These are phyloP conservation scores for Dryas drummondii DNA, from an alignment of 306 rosid genomes.

Conservation along the genomic window DNA sequence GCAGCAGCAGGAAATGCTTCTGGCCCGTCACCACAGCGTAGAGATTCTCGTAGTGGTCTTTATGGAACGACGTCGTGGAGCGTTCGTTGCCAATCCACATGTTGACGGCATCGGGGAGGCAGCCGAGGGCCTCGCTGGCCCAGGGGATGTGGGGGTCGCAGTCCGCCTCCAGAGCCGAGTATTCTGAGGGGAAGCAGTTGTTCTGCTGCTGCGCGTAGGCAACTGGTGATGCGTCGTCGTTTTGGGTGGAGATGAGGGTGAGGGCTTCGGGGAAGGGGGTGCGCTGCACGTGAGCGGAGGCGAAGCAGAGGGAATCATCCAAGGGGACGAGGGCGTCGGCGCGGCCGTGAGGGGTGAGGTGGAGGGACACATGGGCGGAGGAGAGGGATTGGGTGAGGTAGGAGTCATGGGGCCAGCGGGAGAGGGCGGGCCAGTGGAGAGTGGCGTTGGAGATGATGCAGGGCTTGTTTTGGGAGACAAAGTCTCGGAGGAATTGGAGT, in stretches of 20 bases:
- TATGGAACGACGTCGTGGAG: conserved; percentile 69
- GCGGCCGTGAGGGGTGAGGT: conserved; percentile 77
- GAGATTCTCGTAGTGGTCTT: conserved; percentile 84
- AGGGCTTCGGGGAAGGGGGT: conserved; percentile 37
- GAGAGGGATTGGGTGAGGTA: conserved; percentile 59
- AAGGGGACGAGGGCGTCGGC: conserved; percentile 59
- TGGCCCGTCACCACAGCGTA: conserved; percentile 73
- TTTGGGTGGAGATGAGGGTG: conserved; percentile 24
- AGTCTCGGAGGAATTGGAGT: conserved; percentile 52
- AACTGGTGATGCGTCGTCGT: conserved; percentile 15
- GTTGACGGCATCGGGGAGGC: conserved; percentile 71
- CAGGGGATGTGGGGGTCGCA: conserved; percentile 60
- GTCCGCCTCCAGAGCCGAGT: conserved; percentile 49
- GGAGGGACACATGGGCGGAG: conserved; percentile 55
- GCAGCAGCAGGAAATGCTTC: conserved; percentile 71
- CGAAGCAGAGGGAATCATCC: conserved; percentile 32
- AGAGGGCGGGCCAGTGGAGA: conserved; percentile 72
- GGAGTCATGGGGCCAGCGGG: conserved; percentile 48
- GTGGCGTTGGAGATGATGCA: conserved; percentile 70
- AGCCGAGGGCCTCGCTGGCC: conserved; percentile 71
- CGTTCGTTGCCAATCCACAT: conserved; percentile 69
- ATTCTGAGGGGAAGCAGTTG: conserved; percentile 69
- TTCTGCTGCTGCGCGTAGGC: conserved; percentile 85
- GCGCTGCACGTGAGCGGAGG: conserved; percentile 35
- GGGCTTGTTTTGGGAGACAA: conserved; percentile 69